These are phyloP conservation scores for Aspergillus transmontanensis DNA, from an alignment of 2,329 filamentous ascomycete species.

Conservation along the genomic window DNA sequence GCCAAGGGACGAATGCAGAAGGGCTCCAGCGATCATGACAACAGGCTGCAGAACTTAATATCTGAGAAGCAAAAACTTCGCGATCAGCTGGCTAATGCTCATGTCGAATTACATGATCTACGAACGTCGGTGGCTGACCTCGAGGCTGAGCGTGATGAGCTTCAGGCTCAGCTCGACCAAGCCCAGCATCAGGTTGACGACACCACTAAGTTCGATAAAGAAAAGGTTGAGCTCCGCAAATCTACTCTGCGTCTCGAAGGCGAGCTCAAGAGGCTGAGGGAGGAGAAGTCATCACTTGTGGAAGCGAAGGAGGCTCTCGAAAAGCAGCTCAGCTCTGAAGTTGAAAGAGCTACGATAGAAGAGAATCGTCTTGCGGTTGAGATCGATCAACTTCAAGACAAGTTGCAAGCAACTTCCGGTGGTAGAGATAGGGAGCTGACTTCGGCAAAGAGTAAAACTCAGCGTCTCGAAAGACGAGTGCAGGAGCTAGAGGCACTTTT, in stretches of 20 bases:
- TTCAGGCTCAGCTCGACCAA: conserved; percentile 62
- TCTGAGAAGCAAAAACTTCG: conserved; percentile 66
- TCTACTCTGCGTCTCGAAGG: conserved; percentile 68
- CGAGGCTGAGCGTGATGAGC: conserved; percentile 67
- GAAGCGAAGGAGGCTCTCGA: conserved; percentile 64
- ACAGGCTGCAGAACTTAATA: conserved; percentile 58
- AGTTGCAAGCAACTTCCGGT: conserved; percentile 46
- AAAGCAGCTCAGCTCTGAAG: conserved; percentile 65
- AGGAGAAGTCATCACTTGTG: conserved; percentile 62
- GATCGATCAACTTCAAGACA: conserved; percentile 54
- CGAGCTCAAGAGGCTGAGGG: conserved; percentile 65
- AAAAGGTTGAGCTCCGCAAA: conserved; percentile 68
- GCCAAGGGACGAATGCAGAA: conserved; percentile 59
- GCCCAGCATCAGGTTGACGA: conserved; percentile 59
- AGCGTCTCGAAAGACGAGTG: conserved; percentile 63
- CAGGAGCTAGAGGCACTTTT: conserved; percentile 55
- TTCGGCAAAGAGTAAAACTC: conserved; percentile 62
- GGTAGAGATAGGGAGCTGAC: conserved; percentile 52
- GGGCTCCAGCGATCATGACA: conserved; percentile 61
- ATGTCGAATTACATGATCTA: conserved; percentile 62
- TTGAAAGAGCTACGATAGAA: conserved; percentile 66
- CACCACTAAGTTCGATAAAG: conserved; percentile 65
- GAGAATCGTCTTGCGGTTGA: conserved; percentile 61
- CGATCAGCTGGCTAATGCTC: conserved; percentile 62
- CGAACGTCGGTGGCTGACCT: conserved; percentile 59